These are phyloP conservation scores for Ogataea trehaloabstinens DNA, from an alignment of 805 yeast genomes.

Conservation along the genomic window DNA sequence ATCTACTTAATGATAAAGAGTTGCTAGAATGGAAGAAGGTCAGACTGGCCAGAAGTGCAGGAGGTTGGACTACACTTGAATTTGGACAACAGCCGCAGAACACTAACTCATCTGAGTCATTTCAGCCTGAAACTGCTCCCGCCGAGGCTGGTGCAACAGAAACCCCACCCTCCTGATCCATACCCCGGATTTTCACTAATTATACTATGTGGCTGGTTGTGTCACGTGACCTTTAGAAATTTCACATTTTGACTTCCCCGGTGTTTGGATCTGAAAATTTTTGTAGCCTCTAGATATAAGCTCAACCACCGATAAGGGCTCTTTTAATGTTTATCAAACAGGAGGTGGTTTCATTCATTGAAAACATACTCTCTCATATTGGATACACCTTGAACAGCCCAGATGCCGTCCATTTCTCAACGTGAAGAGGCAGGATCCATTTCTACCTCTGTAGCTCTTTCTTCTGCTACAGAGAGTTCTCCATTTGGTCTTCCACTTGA, in stretches of 20 bases:
- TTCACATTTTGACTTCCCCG: not conserved
- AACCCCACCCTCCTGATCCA: too few species aligned
- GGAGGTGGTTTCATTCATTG: too few species aligned
- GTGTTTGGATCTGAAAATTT: slow-evolving; percentile 4
- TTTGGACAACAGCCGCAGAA: not conserved
- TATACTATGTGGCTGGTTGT: not conserved
- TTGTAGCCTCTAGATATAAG: not conserved
- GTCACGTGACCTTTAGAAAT: slow-evolving; percentile 1
- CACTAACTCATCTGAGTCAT: not conserved
- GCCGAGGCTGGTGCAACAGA: too few species aligned
- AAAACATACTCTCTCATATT: too few species aligned
- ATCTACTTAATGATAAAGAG: slow-evolving; percentile 13
- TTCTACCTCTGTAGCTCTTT: slow-evolving; percentile 27
- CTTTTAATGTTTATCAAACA: too few species aligned
- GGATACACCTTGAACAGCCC: too few species aligned
- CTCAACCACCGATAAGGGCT: too few species aligned
- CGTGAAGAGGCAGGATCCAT: slow-evolving; percentile 21
- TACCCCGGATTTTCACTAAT: slow-evolving; percentile 8
- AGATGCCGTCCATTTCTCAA: slow-evolving; percentile 28
- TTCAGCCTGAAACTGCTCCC: too few species aligned
- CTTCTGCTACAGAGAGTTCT: slow-evolving; percentile 39
- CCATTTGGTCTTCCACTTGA: slow-evolving; percentile 67
- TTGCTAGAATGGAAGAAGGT: slow-evolving; percentile 27
- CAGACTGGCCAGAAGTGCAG: slow-evolving; percentile 18
- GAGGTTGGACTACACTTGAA: slow-evolving; percentile 10